Evolutionary conservation across 805 yeast species (phyloP), one percentile per base, ranked within the genome.

Genomic region (Candida parachauliodes): DNA sequence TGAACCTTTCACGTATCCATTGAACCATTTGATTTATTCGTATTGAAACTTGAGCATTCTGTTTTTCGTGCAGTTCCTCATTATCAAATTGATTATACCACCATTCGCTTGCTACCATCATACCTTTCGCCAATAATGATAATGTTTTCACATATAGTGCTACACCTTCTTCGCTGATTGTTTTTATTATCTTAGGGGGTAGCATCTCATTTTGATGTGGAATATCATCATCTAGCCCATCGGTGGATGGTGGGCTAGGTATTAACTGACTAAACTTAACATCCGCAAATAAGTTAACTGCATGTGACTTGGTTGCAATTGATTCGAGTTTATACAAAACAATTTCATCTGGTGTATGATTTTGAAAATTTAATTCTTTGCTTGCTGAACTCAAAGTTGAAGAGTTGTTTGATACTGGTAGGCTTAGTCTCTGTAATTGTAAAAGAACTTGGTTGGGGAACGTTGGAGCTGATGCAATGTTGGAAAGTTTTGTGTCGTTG

Each of bases 1-100:
- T 91, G 62, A 88, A 91, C 44, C 80, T 75, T 41, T 83, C 88
- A 42, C 98, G 74, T 6, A 87, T 81, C 96, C 96, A 88, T 61
- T 93, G 97, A 9, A 88, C 94, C 32, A 84, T 65, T 52, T 74
- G 79, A 54, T 82, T 82, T 49, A 83, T 61, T 41, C 32, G 45
- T 34, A 7, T 42, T 39, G 34, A 45, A 41, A 21, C 39, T 32
- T 32, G 37, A 15, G 32, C 25, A 26, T 42, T 36, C 6, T 19
- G 15, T 8, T 36, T 35, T 2, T 6, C 5, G 3, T 30, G 32
- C 27, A 40, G 41, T 19, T 41, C 28, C 18, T 48, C 53, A 34
- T 45, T 44, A 21, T 63, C 58, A 35, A 41, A 44, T 40, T 72
- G 63, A 23, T 65, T 67, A 43, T 76, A 73, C 98, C 98, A 93